phyloP scores from a whole-genome alignment of 768 basidiomycete species.

The Serendipita sp. region DNA sequence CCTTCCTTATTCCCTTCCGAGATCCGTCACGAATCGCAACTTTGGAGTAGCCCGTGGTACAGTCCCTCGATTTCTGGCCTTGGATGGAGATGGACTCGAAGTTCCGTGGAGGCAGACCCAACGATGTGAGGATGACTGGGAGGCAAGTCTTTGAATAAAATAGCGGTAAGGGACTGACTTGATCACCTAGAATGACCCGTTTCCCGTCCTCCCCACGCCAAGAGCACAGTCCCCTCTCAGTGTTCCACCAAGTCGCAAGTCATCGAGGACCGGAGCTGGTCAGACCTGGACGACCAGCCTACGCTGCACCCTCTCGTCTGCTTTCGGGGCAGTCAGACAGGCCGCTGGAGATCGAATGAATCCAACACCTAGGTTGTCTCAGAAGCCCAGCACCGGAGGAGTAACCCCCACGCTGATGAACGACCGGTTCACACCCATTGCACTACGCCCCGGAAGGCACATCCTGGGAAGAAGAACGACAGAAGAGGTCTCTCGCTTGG shows the following conservation, averaged over 20 bases:
- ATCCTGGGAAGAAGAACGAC: background rate
- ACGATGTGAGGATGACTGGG: background rate
- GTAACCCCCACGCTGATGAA: background rate
- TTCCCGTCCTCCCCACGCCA: background rate
- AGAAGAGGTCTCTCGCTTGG: background rate
- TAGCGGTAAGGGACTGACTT: background rate
- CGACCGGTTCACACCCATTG: background rate
- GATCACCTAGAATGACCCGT: background rate
- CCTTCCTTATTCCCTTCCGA: too few relatives aligned
- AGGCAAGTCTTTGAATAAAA: background rate
- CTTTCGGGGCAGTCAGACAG: background rate
- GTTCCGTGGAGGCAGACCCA: slow-evolving; percentile 20
- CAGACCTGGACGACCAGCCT: background rate
- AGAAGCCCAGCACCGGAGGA: too few relatives aligned
- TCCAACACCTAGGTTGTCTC: too few relatives aligned
- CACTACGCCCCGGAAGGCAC: background rate
- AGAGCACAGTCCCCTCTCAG: background rate
- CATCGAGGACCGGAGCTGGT: background rate
- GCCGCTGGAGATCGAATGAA: background rate
- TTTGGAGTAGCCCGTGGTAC: background rate
- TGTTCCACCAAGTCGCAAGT: background rate
- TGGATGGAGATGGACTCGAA: slow-evolving; percentile 20
- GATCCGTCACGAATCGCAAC: background rate
- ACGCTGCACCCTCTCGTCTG: background rate
- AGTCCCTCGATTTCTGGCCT: slow-evolving; percentile 21